A percentile compares a stretch with the other conserved stretches of the same genome.
Evolutionary conservation across 1,284 basidiomycete genomes (phyloP).

Genomic region (Puccinia polysora): DNA sequence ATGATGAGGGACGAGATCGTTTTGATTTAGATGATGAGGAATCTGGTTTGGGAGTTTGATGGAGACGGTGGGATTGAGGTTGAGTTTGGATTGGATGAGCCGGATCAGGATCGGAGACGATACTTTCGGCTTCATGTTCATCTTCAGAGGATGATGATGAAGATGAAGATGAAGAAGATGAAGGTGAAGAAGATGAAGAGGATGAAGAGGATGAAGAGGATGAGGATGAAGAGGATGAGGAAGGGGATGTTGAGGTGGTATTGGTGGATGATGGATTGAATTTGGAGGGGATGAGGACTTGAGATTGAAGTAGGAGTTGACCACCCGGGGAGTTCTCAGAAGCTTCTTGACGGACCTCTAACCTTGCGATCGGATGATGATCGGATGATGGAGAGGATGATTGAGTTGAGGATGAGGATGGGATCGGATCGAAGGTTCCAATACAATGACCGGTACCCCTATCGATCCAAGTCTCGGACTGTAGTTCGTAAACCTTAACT

Average conservation of each 20-base stretch:
- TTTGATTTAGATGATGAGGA: slow-evolving; percentile 19
- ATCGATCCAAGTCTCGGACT: slow-evolving; percentile 82
- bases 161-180: slow-evolving; percentile 14
- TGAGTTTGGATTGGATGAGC: slow-evolving; percentile 7
- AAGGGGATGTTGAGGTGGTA: neutral
- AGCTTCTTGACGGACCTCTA: slow-evolving; percentile 38
- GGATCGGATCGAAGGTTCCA: slow-evolving; percentile 60
- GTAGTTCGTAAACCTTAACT: slow-evolving; percentile 79
- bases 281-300: slow-evolving; percentile 24
- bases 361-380: slow-evolving; percentile 14
- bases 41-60: neutral
- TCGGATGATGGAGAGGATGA: neutral
- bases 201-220: slow-evolving; percentile 31
- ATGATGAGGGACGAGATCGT: too few relatives aligned
- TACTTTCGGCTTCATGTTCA: slow-evolving; percentile 1
- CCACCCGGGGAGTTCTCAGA: slow-evolving; percentile 13
- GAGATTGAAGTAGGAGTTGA: slow-evolving; percentile 35
- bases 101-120: neutral
- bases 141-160: slow-evolving; percentile 19
- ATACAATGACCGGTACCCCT: slow-evolving; percentile 89
- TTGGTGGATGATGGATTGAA: slow-evolving; percentile 1
- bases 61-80: neutral
- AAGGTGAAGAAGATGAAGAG: slow-evolving; percentile 11
- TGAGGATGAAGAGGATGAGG: slow-evolving; percentile 35
- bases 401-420: slow-evolving; percentile 6